Conservation (phyloP, 768 basidiomycete species). For the Cyclocybe aegerita region DNA sequence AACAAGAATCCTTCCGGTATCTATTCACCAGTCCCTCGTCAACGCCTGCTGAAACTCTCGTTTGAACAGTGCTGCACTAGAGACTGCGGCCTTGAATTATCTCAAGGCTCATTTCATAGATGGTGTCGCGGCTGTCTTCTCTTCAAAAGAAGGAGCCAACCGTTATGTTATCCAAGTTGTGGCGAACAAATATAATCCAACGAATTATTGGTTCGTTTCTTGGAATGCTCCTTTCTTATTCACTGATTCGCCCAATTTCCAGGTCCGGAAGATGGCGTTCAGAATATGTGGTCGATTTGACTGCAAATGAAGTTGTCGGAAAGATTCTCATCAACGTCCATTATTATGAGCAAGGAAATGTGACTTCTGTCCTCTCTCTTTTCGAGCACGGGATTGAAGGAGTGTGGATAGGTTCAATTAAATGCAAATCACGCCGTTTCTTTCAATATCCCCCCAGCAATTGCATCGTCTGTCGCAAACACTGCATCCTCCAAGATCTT, state of each 20-base stretch:
- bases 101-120: conserved; percentile 80
- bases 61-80: conserved; percentile 62
- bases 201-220: conserved; percentile 81
- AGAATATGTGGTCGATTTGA: conserved; percentile 73
- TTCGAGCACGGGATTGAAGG: not conserved
- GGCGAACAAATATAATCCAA: conserved; percentile 94
- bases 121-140: conserved; percentile 75
- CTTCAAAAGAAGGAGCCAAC: conserved; percentile 41
- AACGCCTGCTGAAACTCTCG: not conserved
- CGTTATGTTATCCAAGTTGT: conserved; percentile 78
- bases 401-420: conserved; percentile 75
- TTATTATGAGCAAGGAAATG: conserved; percentile 98
- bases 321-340: conserved; percentile 84
- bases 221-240: not conserved
- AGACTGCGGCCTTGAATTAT: conserved; percentile 66
- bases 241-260: not conserved
- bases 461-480: conserved; percentile 48
- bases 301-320: conserved; percentile 62
- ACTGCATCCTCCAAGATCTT: conserved; percentile 70
- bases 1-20: conserved; percentile 78
- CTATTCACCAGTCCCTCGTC: conserved; percentile 7
- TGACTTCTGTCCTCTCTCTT: conserved; percentile 30
- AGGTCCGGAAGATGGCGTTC: conserved; percentile 98
- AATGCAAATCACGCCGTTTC: conserved; percentile 69
- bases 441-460: conserved; percentile 59